Base-by-base conservation (phyloP, 1,284 basidiomycete species). In the Sporisorium reilianum region DNA sequence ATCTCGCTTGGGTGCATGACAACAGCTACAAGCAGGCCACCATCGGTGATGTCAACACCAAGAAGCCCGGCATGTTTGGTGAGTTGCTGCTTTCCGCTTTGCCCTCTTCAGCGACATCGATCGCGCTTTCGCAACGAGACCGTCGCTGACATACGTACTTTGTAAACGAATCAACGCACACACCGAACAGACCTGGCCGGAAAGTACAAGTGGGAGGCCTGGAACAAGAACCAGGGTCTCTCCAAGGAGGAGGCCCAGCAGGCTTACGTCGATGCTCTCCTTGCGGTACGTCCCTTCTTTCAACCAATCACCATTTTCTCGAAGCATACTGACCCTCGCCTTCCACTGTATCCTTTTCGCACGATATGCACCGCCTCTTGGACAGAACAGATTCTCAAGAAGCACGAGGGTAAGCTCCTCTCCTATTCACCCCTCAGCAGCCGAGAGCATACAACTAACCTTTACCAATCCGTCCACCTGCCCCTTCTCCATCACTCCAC, bases 161-260 rank as follows among this genome's bases (percentile, higher is more conserved):
- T 22, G 16, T 0, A 5, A 9, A 7, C 18, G 36, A 22, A 16
- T 8, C 34, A 5, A 8, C 28, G 8, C 5, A 25, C 22, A 7
- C 50, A 1, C 11, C 25, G 2, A 11, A 49, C 53, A 80, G 80
- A 82, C 72, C 58, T 82, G 54, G 61, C 77, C 32, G 80, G 80
- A 58, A 82, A 82, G 80, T 77, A 77, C 76, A 82, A 82, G 76
- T 82, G 80, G 80, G 80, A 82, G 45, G 80, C 80, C 38, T 82
- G 79, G 79, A 82, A 82, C 66, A 77, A 65, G 58, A 68, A 76
- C 67, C 60, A 81, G 75, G 80, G 80, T 46, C 63, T 63, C 59
- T 71, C 65, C 64, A 61, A 69, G 60, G 80, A 82, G 49, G 77
- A 64, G 1, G 80, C 80, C 54, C 78, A 82, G 74, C 54, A 78